A percentile compares a stretch with the other conserved stretches of the same genome.
These are phyloP conservation scores for Articulospora tetracladia DNA, from an alignment of 495 filamentous ascomycete genomes.

Conservation along the genomic window DNA sequence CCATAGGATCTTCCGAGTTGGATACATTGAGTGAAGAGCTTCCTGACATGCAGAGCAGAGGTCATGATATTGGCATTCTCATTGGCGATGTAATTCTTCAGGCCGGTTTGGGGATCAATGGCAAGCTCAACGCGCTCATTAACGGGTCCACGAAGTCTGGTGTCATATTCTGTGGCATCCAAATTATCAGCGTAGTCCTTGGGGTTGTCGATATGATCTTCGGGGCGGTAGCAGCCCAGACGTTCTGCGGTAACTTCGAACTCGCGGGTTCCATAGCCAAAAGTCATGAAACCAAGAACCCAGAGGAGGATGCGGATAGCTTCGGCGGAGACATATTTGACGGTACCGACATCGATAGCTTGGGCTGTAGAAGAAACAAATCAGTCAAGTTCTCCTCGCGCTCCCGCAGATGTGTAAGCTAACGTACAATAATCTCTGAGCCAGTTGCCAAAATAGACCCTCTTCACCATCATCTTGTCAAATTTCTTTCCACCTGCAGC, in stretches of 20 bases:
- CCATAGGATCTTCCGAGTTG: conserved; percentile 69
- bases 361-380: conserved; percentile 41
- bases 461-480: conserved; percentile 78
- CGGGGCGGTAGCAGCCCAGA: conserved; percentile 87
- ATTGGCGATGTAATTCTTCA: conserved; percentile 91
- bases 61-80: conserved; percentile 70
- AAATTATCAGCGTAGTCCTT: conserved; percentile 44
- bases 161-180: conserved; percentile 80
- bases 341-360: conserved; percentile 79
- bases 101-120: conserved; percentile 71
- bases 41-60: conserved; percentile 69
- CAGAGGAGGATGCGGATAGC: conserved; percentile 86
- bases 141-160: conserved; percentile 72
- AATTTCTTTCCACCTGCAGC: conserved; percentile 81
- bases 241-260: conserved; percentile 94
- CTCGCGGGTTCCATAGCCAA: conserved; percentile 95
- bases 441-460: conserved; percentile 91
- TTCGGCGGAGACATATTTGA: conserved; percentile 83
- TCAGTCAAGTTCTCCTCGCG: conserved; percentile 20
- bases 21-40: conserved; percentile 67
- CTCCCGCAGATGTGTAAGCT: not conserved
- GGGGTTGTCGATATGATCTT: conserved; percentile 72
- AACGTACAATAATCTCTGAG: conserved; percentile 65
- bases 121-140: conserved; percentile 74
- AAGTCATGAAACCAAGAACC: conserved; percentile 87